Evolutionary conservation across 2,329 filamentous ascomycete species (phyloP).

Genomic region (Trichoderma citrinoviride): DNA sequence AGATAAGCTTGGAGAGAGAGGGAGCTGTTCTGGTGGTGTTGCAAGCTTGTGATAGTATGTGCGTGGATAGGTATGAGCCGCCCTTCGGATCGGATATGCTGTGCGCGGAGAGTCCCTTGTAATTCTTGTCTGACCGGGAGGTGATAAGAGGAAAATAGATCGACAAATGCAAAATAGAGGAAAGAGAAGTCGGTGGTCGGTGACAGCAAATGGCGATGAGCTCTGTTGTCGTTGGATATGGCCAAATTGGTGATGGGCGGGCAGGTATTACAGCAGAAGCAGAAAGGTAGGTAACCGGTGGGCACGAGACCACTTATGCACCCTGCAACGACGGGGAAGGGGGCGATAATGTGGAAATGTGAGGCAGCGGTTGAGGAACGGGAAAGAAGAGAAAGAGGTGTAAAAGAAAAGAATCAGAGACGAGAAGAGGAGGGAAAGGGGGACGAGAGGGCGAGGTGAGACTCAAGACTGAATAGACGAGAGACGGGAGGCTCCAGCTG

Average conservation of each 20-base stretch:
- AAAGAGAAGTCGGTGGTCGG: background rate
- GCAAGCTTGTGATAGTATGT: background rate
- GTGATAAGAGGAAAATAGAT: background rate
- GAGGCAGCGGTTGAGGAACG: no score
- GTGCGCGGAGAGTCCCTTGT: background rate
- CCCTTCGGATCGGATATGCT: background rate
- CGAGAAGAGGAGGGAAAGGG: background rate
- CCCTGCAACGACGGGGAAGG: background rate
- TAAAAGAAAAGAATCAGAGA: background rate
- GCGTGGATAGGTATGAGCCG: background rate
- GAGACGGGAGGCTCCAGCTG: background rate
- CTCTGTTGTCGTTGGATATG: background rate
- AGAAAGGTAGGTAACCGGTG: background rate
- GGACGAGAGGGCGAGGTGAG: background rate
- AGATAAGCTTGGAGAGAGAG: no score
- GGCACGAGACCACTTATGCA: slow-evolving; percentile 19
- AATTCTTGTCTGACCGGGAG: background rate
- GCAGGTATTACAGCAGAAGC: slow-evolving; percentile 5
- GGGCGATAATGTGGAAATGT: background rate
- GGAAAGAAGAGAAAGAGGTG: background rate
- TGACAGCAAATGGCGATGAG: background rate
- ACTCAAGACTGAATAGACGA: no score
- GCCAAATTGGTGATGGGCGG: background rate
- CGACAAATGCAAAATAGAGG: background rate
- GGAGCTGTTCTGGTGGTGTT: background rate